Conservation (phyloP, 2,329 filamentous ascomycete genomes). For the Fusarium buxicola region DNA sequence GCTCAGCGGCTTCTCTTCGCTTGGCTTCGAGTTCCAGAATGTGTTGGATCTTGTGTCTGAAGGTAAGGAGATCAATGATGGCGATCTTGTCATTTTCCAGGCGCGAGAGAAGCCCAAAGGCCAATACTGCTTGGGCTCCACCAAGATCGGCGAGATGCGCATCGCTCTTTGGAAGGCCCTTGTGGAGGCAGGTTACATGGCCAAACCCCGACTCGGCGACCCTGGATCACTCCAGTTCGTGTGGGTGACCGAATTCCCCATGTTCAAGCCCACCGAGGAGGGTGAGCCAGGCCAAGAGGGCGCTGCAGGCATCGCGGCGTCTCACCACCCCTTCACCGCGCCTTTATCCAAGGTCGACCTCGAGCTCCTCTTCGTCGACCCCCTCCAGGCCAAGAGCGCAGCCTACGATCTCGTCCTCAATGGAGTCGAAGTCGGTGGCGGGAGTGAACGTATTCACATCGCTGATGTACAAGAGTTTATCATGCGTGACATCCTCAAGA, state of each 20-base stretch:
- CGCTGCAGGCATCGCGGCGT: conserved; percentile 81
- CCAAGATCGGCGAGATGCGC: conserved; percentile 77
- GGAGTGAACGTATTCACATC: conserved; percentile 90
- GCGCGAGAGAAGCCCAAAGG: conserved; percentile 76
- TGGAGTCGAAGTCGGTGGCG: conserved; percentile 92
- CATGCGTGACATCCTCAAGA: conserved; percentile 84
- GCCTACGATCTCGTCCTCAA: conserved; percentile 98
- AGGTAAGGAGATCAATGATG: conserved; percentile 62
- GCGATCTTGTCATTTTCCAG: conserved; percentile 85
- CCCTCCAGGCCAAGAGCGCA: conserved; percentile 79
- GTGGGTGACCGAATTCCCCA: conserved; percentile 92
- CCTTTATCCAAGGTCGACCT: conserved; percentile 79
- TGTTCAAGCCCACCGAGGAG: conserved; percentile 81
- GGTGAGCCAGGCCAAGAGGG: conserved; percentile 83
- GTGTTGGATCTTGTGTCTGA: conserved; percentile 52
- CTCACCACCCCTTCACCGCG: conserved; percentile 96
- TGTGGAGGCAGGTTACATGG: conserved; percentile 70
- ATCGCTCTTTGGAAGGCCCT: conserved; percentile 76
- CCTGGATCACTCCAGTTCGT: conserved; percentile 71
- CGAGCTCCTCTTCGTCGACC: conserved; percentile 77
- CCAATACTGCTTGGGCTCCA: conserved; percentile 68
- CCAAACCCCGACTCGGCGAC: conserved; percentile 52
- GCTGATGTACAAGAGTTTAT: conserved; percentile 86
- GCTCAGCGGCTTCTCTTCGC: conserved; percentile 78
- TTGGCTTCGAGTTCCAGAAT: conserved; percentile 75